Base-by-base conservation (phyloP, 2,329 filamentous ascomycete species). In the Colletotrichum acutatum region DNA sequence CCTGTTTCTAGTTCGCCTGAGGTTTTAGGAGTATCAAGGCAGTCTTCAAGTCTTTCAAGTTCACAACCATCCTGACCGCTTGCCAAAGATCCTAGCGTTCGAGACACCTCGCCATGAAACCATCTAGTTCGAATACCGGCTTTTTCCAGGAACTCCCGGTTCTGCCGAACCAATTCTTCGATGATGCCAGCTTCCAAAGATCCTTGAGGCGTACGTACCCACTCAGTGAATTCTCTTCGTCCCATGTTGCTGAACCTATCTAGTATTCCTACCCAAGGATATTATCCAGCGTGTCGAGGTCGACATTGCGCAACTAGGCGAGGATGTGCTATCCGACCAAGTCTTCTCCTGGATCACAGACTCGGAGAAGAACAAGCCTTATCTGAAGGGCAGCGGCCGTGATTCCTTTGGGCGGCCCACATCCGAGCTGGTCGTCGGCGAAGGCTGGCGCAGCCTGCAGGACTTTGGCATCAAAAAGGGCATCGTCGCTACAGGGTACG, bases 371-470 rank as follows among this genome's bases (percentile, higher is more conserved):
- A 91, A 93, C 74, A 87, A 89, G 57, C 91, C 92, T 0, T 89
- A 90, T 37, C 80, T 94, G 8, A 84, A 83, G 59, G 87, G 87
- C 4, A 86, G 86, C 54, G 87, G 89, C 1, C 85, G 90, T 12
- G 88, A 91, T 77, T 88, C 88, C 0, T 93, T 93, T 78, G 91
- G 92, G 1, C 84, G 85, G 63, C 88, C 88, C 62, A 87, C 83
- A 7, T 88, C 89, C 59, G 86, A 90, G 42, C 82, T 94, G 1
- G 85, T 93, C 46, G 92, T 91, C 0, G 87, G 88, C 0, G 87
- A 92, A 75, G 92, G 93, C 32, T 95, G 93, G 93, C 85, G 86
- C 52, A 83, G 86, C 53, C 83, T 93, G 2, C 90, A 92, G 75
- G 84, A 86, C 1, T 88, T 91, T 75, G 90, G 90, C 0, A 86